Evolutionary conservation across 2,329 filamentous ascomycete species (phyloP).

Genomic region (Talaromyces pinophilus): DNA sequence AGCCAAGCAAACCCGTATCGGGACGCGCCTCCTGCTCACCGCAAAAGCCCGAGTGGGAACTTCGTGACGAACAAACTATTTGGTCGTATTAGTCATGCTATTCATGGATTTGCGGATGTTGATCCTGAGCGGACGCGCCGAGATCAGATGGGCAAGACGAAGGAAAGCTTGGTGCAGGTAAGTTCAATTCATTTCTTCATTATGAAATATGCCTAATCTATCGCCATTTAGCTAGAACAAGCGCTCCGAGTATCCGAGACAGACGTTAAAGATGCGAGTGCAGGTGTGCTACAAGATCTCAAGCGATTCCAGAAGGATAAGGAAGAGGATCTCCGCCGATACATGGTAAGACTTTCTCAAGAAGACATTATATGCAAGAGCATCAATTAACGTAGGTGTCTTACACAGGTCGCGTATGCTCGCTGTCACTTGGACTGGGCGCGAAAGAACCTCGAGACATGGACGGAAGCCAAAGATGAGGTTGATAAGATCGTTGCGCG

Average conservation of each 20-base stretch:
- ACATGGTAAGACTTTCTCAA: slow-evolving; percentile 72
- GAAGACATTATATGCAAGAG: neutral
- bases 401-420: slow-evolving; percentile 80
- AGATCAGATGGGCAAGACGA: slow-evolving; percentile 93
- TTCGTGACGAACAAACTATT: slow-evolving; percentile 94
- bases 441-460: slow-evolving; percentile 83
- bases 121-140: slow-evolving; percentile 90
- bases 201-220: slow-evolving; percentile 11
- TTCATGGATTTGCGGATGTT: slow-evolving; percentile 93
- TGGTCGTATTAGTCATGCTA: slow-evolving; percentile 89
- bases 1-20: slow-evolving; percentile 65
- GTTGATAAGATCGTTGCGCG: slow-evolving; percentile 75
- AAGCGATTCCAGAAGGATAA: slow-evolving; percentile 94
- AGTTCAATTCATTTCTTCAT: slow-evolving; percentile 20
- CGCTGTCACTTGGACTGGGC: slow-evolving; percentile 94
- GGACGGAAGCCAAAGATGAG: slow-evolving; percentile 86
- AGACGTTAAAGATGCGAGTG: slow-evolving; percentile 90
- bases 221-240: slow-evolving; percentile 71
- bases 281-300: slow-evolving; percentile 83
- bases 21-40: slow-evolving; percentile 58
- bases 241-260: slow-evolving; percentile 83
- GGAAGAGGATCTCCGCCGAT: slow-evolving; percentile 86
- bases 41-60: slow-evolving; percentile 79
- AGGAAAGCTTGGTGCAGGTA: slow-evolving; percentile 73
- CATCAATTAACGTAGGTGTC: slow-evolving; percentile 20